Base-by-base conservation (phyloP, 768 basidiomycete genomes). In the Amyloporia xantha region DNA sequence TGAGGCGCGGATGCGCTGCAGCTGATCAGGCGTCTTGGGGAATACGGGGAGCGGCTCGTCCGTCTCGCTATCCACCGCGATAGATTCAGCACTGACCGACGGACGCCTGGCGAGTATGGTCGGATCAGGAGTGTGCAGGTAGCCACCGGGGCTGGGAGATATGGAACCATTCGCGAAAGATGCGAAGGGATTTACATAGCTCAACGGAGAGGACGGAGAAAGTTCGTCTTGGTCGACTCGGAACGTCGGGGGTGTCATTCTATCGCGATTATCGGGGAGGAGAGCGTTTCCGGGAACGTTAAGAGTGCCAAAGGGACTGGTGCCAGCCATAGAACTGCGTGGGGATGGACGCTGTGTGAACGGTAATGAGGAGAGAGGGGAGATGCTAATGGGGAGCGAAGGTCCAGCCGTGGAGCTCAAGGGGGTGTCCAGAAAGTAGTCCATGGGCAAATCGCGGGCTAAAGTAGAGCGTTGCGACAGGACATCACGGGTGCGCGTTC, bases 1-100 rank as follows among this genome's bases (percentile, higher is more conserved):
- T 41, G 92, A 89, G 6, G 79, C 72, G 62, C 85, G 87, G 69
- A 99, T 97, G 45, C 95, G 81, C 21, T 76, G 75, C 26, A 93
- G 75, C 67, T 99, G 96, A 55, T 91, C 85, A 1, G 78, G 68
- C 12, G 86, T 74, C 71, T 99, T 98, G 5, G 75, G 73, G 58
- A 79, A 87, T 44, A 84, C 72, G 19, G 91, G 91, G 7, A 87
- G 77, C 19, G 80, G 77, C 54, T 85, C 80, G 56, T 82, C 73
- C 51, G 73, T 62, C 51, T 71, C 71, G 61, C 79, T 78, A 63
- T 88, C 79, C 47, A 96, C 79, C n/a, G 81, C 80, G 62, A 98
- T 91, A 3, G 93, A 91, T 66, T 99, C 96, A 4, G 96, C 96
- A 47, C 89, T 92, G 50, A 99, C 92, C 30, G 94, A 97, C 2